phyloP scores from a whole-genome alignment of 2,329 filamentous ascomycete species.

The Pyricularia grisea region DNA sequence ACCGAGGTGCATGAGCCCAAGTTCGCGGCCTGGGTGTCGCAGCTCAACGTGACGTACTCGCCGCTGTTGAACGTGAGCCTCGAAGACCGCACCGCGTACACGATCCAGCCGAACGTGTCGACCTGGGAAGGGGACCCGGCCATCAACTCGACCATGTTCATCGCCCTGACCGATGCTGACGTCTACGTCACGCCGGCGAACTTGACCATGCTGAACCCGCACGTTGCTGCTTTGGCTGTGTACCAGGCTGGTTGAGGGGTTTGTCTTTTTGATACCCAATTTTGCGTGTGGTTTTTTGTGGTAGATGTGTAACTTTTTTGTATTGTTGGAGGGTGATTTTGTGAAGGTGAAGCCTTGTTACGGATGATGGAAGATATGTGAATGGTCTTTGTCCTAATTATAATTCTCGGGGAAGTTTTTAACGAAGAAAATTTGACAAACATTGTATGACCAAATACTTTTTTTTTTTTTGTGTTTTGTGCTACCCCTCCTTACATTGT shows the following conservation, averaged over 20 bases:
- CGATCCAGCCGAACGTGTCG: slow-evolving; percentile 61
- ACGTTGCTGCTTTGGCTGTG: slow-evolving; percentile 63
- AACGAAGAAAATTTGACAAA: neutral
- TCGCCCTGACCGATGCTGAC: slow-evolving; percentile 64
- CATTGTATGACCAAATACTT: too few relatives aligned
- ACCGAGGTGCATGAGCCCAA: slow-evolving; percentile 48
- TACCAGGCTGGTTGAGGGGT: slow-evolving; percentile 61
- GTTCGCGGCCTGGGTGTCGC: slow-evolving; percentile 68
- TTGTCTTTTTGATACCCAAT: neutral
- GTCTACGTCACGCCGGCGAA: slow-evolving; percentile 45
- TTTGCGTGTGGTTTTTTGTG: neutral
- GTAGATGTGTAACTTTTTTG: too few relatives aligned
- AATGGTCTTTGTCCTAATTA: neutral
- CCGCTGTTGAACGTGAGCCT: slow-evolving; percentile 41
- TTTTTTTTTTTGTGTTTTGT: neutral
- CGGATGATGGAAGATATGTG: neutral
- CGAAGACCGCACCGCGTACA: slow-evolving; percentile 45
- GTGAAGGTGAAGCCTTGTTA: neutral
- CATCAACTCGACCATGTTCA: slow-evolving; percentile 71
- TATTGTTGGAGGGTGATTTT: neutral
- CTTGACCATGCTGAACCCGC: slow-evolving; percentile 61
- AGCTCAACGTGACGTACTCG: slow-evolving; percentile 67
- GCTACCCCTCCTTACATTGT: neutral
- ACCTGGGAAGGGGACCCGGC: slow-evolving; percentile 60
- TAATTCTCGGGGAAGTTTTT: neutral